Percentiles rank a stretch among this genome's conserved stretches.
phyloP scores from a whole-genome alignment of 2,329 filamentous ascomycete genomes.

The Zelopaecilomyces penicillatus region DNA sequence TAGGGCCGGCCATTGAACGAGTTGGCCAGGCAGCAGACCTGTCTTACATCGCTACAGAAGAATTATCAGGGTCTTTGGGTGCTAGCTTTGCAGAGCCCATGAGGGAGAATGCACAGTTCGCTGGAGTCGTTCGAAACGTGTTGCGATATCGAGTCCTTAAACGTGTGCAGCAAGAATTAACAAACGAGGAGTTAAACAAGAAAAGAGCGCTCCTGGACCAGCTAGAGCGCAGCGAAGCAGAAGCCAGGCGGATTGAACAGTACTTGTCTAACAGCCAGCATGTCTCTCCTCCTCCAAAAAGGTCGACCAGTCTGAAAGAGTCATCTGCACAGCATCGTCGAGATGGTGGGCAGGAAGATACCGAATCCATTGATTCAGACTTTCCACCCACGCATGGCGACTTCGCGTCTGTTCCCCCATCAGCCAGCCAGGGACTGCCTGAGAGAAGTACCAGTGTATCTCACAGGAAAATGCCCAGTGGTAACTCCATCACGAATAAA shows the following conservation, averaged over 20 bases:
- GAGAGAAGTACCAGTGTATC: conserved; percentile 38
- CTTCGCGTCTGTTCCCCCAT: conserved; percentile 51
- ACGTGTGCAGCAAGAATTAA: conserved; percentile 95
- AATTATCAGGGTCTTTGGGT: conserved; percentile 78
- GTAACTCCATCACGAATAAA: conserved; percentile 86
- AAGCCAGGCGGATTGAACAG: conserved; percentile 88
- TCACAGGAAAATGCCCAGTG: conserved; percentile 75
- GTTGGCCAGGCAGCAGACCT: conserved; percentile 91
- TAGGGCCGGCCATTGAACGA: conserved; percentile 88
- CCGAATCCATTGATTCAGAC: conserved; percentile 88
- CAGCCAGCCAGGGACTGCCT: conserved; percentile 64
- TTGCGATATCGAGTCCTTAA: conserved; percentile 86
- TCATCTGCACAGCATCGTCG: conserved; percentile 39
- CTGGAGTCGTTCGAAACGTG: conserved; percentile 83
- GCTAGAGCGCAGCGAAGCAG: conserved; percentile 85
- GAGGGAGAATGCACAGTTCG: conserved; percentile 95
- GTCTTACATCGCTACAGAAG: conserved; percentile 91
- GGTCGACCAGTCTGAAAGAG: conserved; percentile 55
- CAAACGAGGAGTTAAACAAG: conserved; percentile 82
- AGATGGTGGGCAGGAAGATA: conserved; percentile 61
- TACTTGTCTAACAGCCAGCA: conserved; percentile 72
- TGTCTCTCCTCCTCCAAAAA: conserved; percentile 49
- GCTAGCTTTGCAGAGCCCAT: conserved; percentile 95
- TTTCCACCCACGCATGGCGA: conserved; percentile 87
- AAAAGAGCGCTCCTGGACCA: conserved; percentile 76